phyloP scores from a whole-genome alignment of 306 rosid species.

The Acacia crassicarpa region DNA sequence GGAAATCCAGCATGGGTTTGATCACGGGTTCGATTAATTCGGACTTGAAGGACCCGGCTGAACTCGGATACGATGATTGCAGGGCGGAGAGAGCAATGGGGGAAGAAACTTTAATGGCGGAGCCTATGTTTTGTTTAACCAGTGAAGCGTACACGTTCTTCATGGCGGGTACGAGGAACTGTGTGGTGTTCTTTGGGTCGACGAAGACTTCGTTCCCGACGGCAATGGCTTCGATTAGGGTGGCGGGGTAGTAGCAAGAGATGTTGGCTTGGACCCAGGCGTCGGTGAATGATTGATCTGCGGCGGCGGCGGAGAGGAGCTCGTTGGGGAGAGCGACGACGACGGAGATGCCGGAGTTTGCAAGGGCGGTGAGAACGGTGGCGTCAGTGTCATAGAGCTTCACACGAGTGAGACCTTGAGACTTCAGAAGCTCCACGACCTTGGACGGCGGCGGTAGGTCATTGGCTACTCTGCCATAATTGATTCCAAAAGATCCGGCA shows the following conservation, averaged over 20 bases:
- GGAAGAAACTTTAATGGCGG: constrained; percentile 61
- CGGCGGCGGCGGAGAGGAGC: constrained; percentile 64
- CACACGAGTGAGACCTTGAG: constrained; percentile 56
- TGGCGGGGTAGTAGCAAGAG: constrained; percentile 53
- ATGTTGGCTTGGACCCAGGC: constrained; percentile 71
- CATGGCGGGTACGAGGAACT: constrained; percentile 75
- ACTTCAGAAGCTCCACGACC: constrained; percentile 64
- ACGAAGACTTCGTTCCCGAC: constrained; percentile 87
- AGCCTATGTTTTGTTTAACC: constrained; percentile 36
- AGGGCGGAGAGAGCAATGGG: constrained; percentile 71
- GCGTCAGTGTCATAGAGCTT: constrained; percentile 81
- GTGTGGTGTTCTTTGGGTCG: constrained; percentile 64
- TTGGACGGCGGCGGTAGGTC: constrained; percentile 56
- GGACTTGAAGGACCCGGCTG: constrained; percentile 74
- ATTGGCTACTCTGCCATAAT: constrained; percentile 78
- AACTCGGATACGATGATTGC: constrained; percentile 65
- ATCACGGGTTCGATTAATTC: constrained; percentile 65
- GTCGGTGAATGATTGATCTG: constrained; percentile 67
- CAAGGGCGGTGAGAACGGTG: constrained; percentile 55
- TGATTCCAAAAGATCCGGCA: constrained; percentile 62
- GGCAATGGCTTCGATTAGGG: constrained; percentile 72
- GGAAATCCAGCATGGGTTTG: constrained; percentile 65
- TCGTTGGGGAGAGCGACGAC: constrained; percentile 69
- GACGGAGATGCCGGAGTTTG: constrained; percentile 57
- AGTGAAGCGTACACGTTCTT: constrained; percentile 60